Conservation (phyloP, 2,329 filamentous ascomycete genomes). For the Fusarium praegraminearum region DNA sequence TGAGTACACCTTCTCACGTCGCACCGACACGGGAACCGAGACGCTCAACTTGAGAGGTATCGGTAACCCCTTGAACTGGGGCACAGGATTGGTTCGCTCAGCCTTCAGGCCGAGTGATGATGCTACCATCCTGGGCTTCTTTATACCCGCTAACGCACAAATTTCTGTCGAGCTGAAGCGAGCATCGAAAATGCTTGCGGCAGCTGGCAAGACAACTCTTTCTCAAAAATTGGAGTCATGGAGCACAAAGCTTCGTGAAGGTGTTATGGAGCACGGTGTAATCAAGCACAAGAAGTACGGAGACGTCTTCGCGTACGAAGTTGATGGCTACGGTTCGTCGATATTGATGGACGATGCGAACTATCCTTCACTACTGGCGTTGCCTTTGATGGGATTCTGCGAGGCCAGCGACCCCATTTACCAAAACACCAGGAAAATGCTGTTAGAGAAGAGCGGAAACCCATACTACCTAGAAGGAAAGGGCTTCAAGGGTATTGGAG, state of each 20-base stretch:
- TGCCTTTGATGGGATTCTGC: slow-evolving; percentile 84
- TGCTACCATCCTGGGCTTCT: slow-evolving; percentile 91
- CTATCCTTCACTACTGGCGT: slow-evolving; percentile 81
- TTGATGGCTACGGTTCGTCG: slow-evolving; percentile 85
- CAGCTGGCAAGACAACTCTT: slow-evolving; percentile 66
- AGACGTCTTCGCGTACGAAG: slow-evolving; percentile 86
- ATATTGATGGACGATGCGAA: slow-evolving; percentile 94
- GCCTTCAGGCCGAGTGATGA: slow-evolving; percentile 97
- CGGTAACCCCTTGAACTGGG: slow-evolving; percentile 90
- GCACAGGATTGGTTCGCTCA: slow-evolving; percentile 87
- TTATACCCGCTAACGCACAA: slow-evolving; percentile 96
- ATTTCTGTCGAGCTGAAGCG: slow-evolving; percentile 90
- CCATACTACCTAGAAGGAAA: slow-evolving; percentile 87
- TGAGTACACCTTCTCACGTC: slow-evolving; percentile 87
- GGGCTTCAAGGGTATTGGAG: slow-evolving; percentile 89
- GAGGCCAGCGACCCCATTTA: slow-evolving; percentile 76
- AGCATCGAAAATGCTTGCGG: slow-evolving; percentile 75
- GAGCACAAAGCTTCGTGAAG: slow-evolving; percentile 74
- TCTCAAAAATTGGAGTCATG: slow-evolving; percentile 68
- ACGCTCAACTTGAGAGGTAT: slow-evolving; percentile 84
- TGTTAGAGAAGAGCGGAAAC: slow-evolving; percentile 81
- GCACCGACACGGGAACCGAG: slow-evolving; percentile 86
- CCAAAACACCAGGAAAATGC: slow-evolving; percentile 84
- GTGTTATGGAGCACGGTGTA: slow-evolving; percentile 87
- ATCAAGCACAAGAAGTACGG: slow-evolving; percentile 80